phyloP scores from a whole-genome alignment of 2,329 filamentous ascomycete species.

The Aspergillus sp. region DNA sequence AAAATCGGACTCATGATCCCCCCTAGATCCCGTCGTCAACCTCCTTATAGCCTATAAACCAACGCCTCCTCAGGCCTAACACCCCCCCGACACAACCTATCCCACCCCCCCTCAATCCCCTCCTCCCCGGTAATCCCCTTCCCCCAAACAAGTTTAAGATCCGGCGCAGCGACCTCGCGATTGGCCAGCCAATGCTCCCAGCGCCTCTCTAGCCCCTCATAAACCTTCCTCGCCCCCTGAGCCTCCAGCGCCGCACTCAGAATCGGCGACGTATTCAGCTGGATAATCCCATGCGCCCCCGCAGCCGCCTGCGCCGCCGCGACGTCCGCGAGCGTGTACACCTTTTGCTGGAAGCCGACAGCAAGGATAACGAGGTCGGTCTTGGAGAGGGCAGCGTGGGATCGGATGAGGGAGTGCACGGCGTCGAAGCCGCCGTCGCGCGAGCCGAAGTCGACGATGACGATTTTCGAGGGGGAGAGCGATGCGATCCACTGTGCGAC shows the following conservation, averaged over 20 bases:
- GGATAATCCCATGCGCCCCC: slow-evolving; percentile 13
- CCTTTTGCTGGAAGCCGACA: slow-evolving; percentile 15
- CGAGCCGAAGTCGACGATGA: slow-evolving; percentile 18
- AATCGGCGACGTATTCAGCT: slow-evolving; percentile 18
- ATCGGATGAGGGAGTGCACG: not conserved
- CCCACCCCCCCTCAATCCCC: slow-evolving; percentile 15
- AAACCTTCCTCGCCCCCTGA: slow-evolving; percentile 4
- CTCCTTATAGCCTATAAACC: not conserved
- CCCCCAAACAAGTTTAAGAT: slow-evolving; percentile 13
- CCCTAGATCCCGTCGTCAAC: too few relatives aligned
- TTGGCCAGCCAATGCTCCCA: slow-evolving; percentile 19
- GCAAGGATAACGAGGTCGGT: not conserved
- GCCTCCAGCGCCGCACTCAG: slow-evolving; percentile 11
- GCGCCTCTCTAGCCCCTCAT: slow-evolving; percentile 1
- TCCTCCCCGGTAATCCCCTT: slow-evolving; percentile 13
- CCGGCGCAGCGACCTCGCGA: slow-evolving; percentile 1
- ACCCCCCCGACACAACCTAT: slow-evolving; percentile 4
- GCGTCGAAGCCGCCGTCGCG: not conserved
- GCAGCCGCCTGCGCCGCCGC: slow-evolving; percentile 1
- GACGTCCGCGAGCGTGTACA: slow-evolving; percentile 14
- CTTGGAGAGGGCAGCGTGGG: not conserved
- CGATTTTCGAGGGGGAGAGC: slow-evolving; percentile 14
- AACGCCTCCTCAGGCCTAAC: slow-evolving; percentile 15
- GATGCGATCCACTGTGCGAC: slow-evolving; percentile 11
- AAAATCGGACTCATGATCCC: too few relatives aligned